Conservation (phyloP, 192 early-diverging fungal genomes). For the Paraglomus brasilianum region DNA sequence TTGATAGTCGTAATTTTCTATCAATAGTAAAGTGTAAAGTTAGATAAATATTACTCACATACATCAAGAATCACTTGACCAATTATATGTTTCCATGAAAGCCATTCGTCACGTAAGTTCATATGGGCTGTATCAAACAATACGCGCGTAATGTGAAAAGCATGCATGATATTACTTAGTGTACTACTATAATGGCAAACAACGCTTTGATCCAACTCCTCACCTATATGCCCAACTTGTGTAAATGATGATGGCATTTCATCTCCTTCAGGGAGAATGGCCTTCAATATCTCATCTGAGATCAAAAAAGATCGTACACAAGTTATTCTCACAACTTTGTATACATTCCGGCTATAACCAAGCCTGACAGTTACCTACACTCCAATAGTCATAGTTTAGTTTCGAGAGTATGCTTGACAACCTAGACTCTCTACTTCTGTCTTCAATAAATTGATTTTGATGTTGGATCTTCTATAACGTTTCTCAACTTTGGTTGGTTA, state of each 20-base stretch:
- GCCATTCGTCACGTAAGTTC: slow-evolving; percentile 88
- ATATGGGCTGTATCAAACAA: slow-evolving; percentile 73
- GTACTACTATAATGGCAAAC: neutral
- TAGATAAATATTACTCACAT: slow-evolving; percentile 20
- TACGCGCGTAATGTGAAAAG: neutral
- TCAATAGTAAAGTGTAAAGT: neutral
- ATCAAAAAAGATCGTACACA: neutral
- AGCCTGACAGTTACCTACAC: slow-evolving; percentile 54
- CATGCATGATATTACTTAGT: neutral
- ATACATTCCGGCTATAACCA: neutral
- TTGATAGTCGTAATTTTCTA: slow-evolving; percentile 85
- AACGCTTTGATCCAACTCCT: neutral
- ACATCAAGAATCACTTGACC: slow-evolving; percentile 95
- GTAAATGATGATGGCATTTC: slow-evolving; percentile 88
- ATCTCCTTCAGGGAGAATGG: slow-evolving; percentile 77
- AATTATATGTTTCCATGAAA: slow-evolving; percentile 88
- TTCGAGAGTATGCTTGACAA: slow-evolving; percentile 53
- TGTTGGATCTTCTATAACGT: slow-evolving; percentile 58
- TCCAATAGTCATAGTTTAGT: slow-evolving; percentile 88
- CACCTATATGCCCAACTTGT: slow-evolving; percentile 89
- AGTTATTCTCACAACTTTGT: neutral
- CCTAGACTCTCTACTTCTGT: slow-evolving; percentile 43
- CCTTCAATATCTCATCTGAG: slow-evolving; percentile 85
- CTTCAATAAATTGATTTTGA: slow-evolving; percentile 53
- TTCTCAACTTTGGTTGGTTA: slow-evolving; percentile 61